phyloP scores from a whole-genome alignment of 257 asterid genomes.

The Ocimum tenuiflorum region DNA sequence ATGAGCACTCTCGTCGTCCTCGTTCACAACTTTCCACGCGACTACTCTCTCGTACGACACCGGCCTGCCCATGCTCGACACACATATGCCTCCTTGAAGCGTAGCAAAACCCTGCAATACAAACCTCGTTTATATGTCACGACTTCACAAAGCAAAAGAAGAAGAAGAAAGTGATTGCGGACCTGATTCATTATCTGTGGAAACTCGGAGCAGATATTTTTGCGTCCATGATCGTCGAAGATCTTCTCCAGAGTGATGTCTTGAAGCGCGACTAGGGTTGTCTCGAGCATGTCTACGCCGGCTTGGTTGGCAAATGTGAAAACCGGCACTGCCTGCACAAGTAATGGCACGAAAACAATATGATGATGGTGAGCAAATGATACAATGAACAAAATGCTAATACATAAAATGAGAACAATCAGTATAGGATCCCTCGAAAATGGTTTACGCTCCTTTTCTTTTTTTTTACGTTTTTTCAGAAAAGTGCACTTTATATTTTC shows the following conservation, averaged over 20 bases:
- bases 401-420: too few relatives aligned
- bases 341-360: not conserved
- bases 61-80: conserved; percentile 92
- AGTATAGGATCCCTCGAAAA: too few relatives aligned
- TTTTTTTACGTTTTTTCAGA: too few relatives aligned
- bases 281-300: conserved; percentile 93
- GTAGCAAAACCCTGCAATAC: conserved; percentile 57
- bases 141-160: too few relatives aligned
- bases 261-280: conserved; percentile 79
- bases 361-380: too few relatives aligned
- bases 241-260: conserved; percentile 86
- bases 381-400: too few relatives aligned
- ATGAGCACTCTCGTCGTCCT: conserved; percentile 54
- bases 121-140: too few relatives aligned
- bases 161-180: not conserved
- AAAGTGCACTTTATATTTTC: too few relatives aligned
- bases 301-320: conserved; percentile 92
- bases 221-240: conserved; percentile 79
- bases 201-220: conserved; percentile 63
- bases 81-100: conserved; percentile 72
- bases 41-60: conserved; percentile 73
- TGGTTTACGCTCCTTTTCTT: too few relatives aligned
- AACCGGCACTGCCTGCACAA: conserved; percentile 63
- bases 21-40: conserved; percentile 83
- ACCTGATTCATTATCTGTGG: conserved; percentile 92